Conservation (phyloP, 1,284 basidiomycete genomes). For the Microbotryomycetes sp. region DNA sequence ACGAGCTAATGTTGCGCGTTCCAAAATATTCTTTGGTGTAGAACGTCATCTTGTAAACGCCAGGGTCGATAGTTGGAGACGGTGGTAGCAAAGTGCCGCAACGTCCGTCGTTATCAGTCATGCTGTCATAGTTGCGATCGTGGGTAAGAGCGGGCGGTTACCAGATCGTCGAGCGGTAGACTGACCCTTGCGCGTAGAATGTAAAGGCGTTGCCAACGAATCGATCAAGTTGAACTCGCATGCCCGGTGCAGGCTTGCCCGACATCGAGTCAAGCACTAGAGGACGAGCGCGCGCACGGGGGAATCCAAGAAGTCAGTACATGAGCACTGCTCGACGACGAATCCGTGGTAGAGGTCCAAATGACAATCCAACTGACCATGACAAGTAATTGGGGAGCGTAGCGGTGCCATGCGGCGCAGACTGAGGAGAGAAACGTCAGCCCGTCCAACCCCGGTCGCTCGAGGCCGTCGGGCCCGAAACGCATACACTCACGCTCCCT, state of each 20-base stretch:
- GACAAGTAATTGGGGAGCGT: conserved; percentile 38
- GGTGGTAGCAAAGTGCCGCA: conserved; percentile 31
- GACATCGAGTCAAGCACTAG: conserved; percentile 39
- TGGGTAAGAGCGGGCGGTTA: background rate
- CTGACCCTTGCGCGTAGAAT: conserved; percentile 32
- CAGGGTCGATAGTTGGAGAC: conserved; percentile 25
- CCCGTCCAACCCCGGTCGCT: too few relatives aligned
- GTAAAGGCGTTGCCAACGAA: conserved; percentile 30
- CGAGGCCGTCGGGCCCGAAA: too few relatives aligned
- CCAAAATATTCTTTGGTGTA: conserved; percentile 36
- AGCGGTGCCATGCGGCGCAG: background rate
- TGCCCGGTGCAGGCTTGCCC: conserved; percentile 36
- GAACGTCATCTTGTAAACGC: conserved; percentile 39
- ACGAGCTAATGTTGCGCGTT: conserved; percentile 30
- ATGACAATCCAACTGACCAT: conserved; percentile 32
- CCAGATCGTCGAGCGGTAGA: too few relatives aligned
- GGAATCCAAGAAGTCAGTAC: too few relatives aligned
- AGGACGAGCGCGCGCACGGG: background rate
- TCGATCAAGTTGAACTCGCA: conserved; percentile 36
- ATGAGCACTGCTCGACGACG: too few relatives aligned
- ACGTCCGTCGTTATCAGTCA: conserved; percentile 37
- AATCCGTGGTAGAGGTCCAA: too few relatives aligned
- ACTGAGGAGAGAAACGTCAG: background rate
- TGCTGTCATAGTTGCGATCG: conserved; percentile 10
- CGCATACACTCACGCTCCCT: too few relatives aligned